Evolutionary conservation across 2,329 filamentous ascomycete species (phyloP).

Genomic region (Clathrospora elynae): DNA sequence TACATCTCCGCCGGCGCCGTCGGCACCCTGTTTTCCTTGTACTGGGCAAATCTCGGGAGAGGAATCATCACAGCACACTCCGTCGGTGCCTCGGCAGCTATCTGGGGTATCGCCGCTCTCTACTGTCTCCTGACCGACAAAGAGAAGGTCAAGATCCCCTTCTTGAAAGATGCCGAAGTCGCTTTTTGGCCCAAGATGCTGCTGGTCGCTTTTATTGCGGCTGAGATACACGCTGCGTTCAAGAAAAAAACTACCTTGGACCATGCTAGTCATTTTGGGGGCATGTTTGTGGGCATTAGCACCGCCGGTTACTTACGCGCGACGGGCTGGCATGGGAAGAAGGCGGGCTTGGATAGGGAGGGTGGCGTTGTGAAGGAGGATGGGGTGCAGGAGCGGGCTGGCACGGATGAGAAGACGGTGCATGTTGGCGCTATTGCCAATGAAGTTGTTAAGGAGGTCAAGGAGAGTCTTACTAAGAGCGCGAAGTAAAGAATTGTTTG

Average conservation of each 20-base stretch:
- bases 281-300: conserved; percentile 32
- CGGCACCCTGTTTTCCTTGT: conserved; percentile 37
- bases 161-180: conserved; percentile 34
- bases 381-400: conserved; percentile 19
- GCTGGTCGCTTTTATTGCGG: conserved; percentile 30
- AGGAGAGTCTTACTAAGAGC: conserved; percentile 36
- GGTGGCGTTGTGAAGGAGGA: neutral
- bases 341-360: neutral
- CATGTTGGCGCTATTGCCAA: conserved; percentile 32
- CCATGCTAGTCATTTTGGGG: conserved; percentile 47
- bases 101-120: conserved; percentile 41
- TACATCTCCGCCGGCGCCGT: conserved; percentile 44
- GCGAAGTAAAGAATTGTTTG: conserved; percentile 7
- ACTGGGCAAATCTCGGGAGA: conserved; percentile 43
- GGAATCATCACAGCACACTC: conserved; percentile 36
- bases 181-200: conserved; percentile 41
- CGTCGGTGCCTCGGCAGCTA: conserved; percentile 42
- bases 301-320: conserved; percentile 37
- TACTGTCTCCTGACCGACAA: conserved; percentile 41
- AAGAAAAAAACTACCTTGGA: conserved; percentile 29
- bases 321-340: conserved; percentile 31
- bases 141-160: conserved; percentile 40
- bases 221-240: conserved; percentile 32
- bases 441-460: conserved; percentile 39
- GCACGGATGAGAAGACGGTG: conserved; percentile 25